Evolutionary conservation across 768 basidiomycete species (phyloP), one percentile per base, ranked within the genome.

Genomic region (Podaxis sp.): DNA sequence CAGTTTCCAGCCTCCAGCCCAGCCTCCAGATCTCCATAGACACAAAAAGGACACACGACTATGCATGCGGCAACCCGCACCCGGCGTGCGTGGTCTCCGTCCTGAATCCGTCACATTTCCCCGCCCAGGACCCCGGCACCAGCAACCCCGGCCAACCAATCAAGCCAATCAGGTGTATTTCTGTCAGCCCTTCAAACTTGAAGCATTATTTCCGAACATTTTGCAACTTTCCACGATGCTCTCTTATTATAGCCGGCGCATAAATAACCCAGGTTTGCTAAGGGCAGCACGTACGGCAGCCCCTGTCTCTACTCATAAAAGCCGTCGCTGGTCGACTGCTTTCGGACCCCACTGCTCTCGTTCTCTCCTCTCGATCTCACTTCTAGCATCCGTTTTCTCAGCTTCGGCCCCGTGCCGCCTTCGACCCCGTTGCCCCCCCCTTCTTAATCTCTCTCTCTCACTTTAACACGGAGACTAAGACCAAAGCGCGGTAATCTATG

Each of bases 241-340:
- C 38, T n/a, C 14, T 52, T 28, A n/a, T 35, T 42, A 9, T 48
- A 55, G 36, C 51, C 46, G 42, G 35, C 18, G 44, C 42, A 61
- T 55, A 47, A 54, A 53, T 53, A 60, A 46, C 59, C 59, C 44
- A 55, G 53, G 52, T 61, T 59, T 59, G 57, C 38, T 28, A 51
- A 53, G 14, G 27, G 21, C 37, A 21, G 50, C 28, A 11, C 23
- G 21, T 47, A 47, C 46, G 46, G 16, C 46, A 47, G 21, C 10
- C 27, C n/a, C 42, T 32, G 10, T 7, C 16, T 21, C 5, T 23
- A 28, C 48, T 46, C 11, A 23, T 28, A 37, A 53, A 53, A 60
- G 51, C 25, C 32, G 38, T 42, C 23, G 50, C 50, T 35, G 50
- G 38, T 46, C 59, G 42, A 40, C 40, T 53, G 16, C 52, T 52